phyloP scores from a whole-genome alignment of 352 stramenopile genomes.

The Aphanomyces invadans region DNA sequence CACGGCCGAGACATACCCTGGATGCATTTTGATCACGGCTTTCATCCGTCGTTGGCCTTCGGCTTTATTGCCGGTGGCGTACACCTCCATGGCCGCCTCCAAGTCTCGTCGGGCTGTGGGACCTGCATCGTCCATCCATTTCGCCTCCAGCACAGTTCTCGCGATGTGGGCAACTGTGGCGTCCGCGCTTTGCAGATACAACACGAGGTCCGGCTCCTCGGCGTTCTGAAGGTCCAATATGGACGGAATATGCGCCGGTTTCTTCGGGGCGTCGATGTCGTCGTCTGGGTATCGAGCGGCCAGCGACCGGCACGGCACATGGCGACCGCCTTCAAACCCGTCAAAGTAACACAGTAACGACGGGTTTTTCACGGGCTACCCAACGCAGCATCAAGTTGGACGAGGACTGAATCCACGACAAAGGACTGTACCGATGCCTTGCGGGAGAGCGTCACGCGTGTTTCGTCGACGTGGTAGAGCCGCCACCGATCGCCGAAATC shows the following conservation, averaged over 20 bases:
- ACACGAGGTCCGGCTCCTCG: constrained; percentile 51
- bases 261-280: no score
- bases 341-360: constrained; percentile 73
- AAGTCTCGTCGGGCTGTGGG: constrained; percentile 35
- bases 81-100: constrained; percentile 36
- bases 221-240: constrained; percentile 68
- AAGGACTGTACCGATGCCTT: constrained; percentile 34
- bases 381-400: background rate
- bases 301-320: constrained; percentile 57
- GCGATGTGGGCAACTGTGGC: constrained; percentile 64
- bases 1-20: constrained; percentile 60
- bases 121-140: constrained; percentile 56
- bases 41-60: constrained; percentile 40
- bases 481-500: constrained; percentile 37
- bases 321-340: constrained; percentile 46
- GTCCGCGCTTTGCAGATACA: constrained; percentile 59
- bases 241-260: no score
- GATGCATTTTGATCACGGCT: constrained; percentile 38
- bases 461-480: constrained; percentile 51
- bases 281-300: constrained; percentile 55
- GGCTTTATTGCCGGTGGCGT: constrained; percentile 18
- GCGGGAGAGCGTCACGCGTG: constrained; percentile 37
- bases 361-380: constrained; percentile 51
- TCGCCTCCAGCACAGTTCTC: constrained; percentile 57
- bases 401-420: background rate